A percentile compares a stretch with the other conserved stretches of the same genome.
Evolutionary conservation across 352 stramenopile species (phyloP).

Genomic region (Phytophthora niederhauseri): DNA sequence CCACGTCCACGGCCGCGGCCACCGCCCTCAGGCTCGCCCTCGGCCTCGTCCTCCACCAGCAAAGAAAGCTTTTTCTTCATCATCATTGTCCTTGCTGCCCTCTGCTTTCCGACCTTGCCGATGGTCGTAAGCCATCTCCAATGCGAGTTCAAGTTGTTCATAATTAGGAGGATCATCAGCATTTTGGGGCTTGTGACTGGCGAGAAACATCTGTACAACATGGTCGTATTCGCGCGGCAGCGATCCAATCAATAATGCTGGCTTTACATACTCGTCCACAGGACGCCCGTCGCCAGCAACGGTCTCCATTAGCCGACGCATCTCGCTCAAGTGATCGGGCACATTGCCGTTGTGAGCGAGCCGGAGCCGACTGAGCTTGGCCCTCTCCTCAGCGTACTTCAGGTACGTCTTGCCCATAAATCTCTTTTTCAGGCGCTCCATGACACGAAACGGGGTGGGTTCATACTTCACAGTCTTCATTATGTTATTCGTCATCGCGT

Average conservation of each 20-base stretch:
- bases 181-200: background rate
- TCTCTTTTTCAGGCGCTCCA: background rate
- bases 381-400: constrained; percentile 7
- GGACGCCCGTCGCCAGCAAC: constrained; percentile 7
- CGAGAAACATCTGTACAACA: constrained; percentile 11
- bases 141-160: constrained; percentile 10
- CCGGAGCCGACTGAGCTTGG: constrained; percentile 1
- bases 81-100: background rate
- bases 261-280: constrained; percentile 8
- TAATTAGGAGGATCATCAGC: constrained; percentile 10
- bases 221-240: constrained; percentile 10
- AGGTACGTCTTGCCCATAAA: constrained; percentile 7
- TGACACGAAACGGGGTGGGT: background rate
- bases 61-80: constrained; percentile 14
- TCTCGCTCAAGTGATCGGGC: constrained; percentile 4
- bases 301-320: constrained; percentile 9
- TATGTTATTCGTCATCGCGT: background rate
- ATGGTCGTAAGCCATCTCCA: constrained; percentile 9
- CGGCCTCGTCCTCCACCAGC: background rate
- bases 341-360: background rate
- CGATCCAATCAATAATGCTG: constrained; percentile 1
- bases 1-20: background rate
- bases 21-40: no score
- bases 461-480: background rate
- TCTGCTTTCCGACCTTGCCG: constrained; percentile 2